Evolutionary conservation across 163 green algal species (phyloP).

Genomic region (Chlorella variabilis): DNA sequence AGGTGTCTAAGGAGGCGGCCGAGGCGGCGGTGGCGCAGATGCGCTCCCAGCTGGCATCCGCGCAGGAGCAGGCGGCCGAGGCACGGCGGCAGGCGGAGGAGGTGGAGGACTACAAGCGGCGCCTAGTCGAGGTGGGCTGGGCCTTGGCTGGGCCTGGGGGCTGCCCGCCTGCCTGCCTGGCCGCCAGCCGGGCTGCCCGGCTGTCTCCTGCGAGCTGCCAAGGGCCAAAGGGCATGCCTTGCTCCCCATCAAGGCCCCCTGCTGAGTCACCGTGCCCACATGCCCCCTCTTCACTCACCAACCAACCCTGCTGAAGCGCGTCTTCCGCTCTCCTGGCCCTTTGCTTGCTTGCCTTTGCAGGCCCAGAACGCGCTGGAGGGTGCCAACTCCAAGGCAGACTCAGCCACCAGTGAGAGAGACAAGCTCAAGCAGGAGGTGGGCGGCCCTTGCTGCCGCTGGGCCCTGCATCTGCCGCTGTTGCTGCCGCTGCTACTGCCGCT

Average conservation of each 20-base stretch:
- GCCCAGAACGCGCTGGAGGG: neutral
- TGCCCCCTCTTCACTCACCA: too few species aligned
- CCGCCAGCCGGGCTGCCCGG: too few species aligned
- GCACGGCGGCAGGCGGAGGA: neutral
- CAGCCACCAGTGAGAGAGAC: neutral
- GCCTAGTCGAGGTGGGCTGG: neutral
- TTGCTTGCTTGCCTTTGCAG: too few species aligned
- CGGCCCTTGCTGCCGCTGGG: too few species aligned
- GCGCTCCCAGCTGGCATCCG: neutral
- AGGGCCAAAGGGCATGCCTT: too few species aligned
- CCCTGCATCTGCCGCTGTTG: neutral
- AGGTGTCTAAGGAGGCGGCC: neutral
- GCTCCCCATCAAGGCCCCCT: too few species aligned
- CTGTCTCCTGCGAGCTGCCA: too few species aligned
- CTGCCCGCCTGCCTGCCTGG: too few species aligned
- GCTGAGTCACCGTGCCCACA: too few species aligned
- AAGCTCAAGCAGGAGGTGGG: neutral
- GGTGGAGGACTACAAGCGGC: neutral
- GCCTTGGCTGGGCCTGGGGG: too few species aligned
- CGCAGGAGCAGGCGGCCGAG: neutral
- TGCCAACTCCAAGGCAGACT: neutral
- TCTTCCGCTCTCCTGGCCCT: too few species aligned
- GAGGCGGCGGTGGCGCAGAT: neutral
- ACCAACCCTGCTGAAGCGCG: too few species aligned
- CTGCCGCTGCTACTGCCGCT: neutral